phyloP scores from a whole-genome alignment of 805 yeast genomes.

The Kodamaea laetipori region DNA sequence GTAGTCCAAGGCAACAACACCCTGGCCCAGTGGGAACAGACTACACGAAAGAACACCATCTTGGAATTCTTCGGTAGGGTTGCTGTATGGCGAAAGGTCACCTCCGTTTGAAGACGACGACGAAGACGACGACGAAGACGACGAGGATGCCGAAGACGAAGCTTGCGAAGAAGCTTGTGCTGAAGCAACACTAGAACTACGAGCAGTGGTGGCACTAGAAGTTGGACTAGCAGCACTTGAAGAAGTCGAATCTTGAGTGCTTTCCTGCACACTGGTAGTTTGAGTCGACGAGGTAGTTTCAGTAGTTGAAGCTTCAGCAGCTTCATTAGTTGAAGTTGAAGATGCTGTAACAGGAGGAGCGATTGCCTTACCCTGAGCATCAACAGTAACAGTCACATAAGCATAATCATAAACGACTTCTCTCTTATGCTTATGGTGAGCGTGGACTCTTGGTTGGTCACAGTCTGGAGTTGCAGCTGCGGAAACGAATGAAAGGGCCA shows the following conservation, averaged over 20 bases:
- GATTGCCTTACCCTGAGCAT: conserved; percentile 43
- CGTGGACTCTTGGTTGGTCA: conserved; percentile 50
- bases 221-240: not conserved
- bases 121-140: conserved; percentile 16
- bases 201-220: not conserved
- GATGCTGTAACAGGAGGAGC: conserved; percentile 26
- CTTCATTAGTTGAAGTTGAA: conserved; percentile 9
- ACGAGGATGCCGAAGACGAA: conserved; percentile 21
- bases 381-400: conserved; percentile 46
- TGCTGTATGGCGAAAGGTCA: conserved; percentile 56
- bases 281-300: conserved; percentile 14
- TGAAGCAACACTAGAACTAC: not conserved
- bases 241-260: conserved; percentile 2
- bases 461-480: conserved; percentile 39
- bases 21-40: conserved; percentile 77
- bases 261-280: conserved; percentile 9
- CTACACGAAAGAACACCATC: conserved; percentile 74
- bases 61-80: conserved; percentile 62
- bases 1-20: conserved; percentile 75
- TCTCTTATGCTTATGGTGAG: conserved; percentile 63
- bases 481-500: conserved; percentile 20
- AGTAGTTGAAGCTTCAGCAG: conserved; percentile 7
- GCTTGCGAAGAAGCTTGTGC: conserved; percentile 2
- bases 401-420: conserved; percentile 56
- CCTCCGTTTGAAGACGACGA: conserved; percentile 42